Conservation (phyloP, 768 basidiomycete genomes). For the Tricholoma hemisulphureum region DNA sequence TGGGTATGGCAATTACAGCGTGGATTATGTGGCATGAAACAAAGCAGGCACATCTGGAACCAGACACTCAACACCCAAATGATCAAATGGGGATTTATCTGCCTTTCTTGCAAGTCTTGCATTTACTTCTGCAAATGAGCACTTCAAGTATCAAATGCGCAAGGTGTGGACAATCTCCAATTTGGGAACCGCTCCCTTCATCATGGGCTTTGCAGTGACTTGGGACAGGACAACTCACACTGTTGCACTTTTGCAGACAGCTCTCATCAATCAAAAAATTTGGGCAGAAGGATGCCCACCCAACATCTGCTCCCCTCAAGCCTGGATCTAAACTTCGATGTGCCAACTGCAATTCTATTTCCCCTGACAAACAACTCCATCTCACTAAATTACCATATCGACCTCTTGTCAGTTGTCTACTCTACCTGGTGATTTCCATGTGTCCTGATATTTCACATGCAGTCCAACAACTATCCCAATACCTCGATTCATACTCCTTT, state of each 20-base stretch:
- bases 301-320: slow-evolving; percentile 25
- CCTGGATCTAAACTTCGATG: slow-evolving; percentile 6
- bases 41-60: no score
- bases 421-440: neutral
- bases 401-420: neutral
- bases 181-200: slow-evolving; percentile 22
- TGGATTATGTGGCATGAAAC: no score
- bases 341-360: neutral
- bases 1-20: no score
- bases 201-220: slow-evolving; percentile 32
- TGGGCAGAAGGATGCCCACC: slow-evolving; percentile 11
- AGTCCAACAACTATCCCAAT: neutral
- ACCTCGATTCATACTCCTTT: neutral
- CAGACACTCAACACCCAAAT: slow-evolving; percentile 19
- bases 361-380: neutral
- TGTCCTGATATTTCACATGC: neutral
- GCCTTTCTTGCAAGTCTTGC: neutral
- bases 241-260: slow-evolving; percentile 21
- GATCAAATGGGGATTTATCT: slow-evolving; percentile 15
- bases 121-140: slow-evolving; percentile 5
- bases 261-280: slow-evolving; percentile 26
- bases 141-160: slow-evolving; percentile 27
- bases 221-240: slow-evolving; percentile 16
- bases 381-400: neutral
- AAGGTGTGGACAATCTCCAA: slow-evolving; percentile 30